Percentiles rank a stretch among this genome's conserved stretches.
These are phyloP conservation scores for Allantophomopsis lycopodina DNA, from an alignment of 2,329 filamentous ascomycete genomes.

Conservation along the genomic window DNA sequence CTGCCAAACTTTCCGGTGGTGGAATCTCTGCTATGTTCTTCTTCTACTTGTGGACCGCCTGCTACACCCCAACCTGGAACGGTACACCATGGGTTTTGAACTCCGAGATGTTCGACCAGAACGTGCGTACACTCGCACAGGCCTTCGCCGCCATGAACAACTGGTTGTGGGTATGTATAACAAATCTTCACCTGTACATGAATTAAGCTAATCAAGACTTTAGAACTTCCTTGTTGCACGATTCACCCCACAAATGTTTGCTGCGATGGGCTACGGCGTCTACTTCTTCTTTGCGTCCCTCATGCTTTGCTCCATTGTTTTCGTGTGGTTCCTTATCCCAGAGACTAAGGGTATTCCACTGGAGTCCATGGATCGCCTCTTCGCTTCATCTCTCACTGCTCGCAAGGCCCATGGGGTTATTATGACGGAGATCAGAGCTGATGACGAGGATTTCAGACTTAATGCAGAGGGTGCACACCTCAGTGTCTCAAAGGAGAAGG, in stretches of 20 bases:
- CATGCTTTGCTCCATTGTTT: conserved; percentile 42
- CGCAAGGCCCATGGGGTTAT: conserved; percentile 12
- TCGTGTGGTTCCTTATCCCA: conserved; percentile 48
- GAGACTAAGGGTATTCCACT: conserved; percentile 54
- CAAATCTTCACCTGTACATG: too few species aligned
- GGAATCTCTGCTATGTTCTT: conserved; percentile 54
- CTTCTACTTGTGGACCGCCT: conserved; percentile 62
- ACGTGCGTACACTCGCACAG: conserved; percentile 55
- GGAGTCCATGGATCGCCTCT: conserved; percentile 51
- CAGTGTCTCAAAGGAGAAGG: conserved; percentile 9
- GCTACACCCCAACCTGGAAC: conserved; percentile 62
- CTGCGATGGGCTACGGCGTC: conserved; percentile 44
- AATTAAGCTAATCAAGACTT: conserved; percentile 6
- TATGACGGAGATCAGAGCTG: conserved; percentile 10
- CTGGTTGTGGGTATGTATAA: conserved; percentile 31
- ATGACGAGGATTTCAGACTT: conserved; percentile 11
- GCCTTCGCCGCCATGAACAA: conserved; percentile 59
- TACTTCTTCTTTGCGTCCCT: conserved; percentile 57
- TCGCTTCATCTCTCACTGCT: conserved; percentile 21
- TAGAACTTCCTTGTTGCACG: conserved; percentile 53
- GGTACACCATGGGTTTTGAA: conserved; percentile 67
- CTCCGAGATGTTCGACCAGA: conserved; percentile 62
- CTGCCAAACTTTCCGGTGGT: conserved; percentile 7
- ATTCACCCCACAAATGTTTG: conserved; percentile 54
- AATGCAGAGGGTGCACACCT: conserved; percentile 11